phyloP scores from a whole-genome alignment of 352 stramenopile genomes.

The Plasmopara viticola region DNA sequence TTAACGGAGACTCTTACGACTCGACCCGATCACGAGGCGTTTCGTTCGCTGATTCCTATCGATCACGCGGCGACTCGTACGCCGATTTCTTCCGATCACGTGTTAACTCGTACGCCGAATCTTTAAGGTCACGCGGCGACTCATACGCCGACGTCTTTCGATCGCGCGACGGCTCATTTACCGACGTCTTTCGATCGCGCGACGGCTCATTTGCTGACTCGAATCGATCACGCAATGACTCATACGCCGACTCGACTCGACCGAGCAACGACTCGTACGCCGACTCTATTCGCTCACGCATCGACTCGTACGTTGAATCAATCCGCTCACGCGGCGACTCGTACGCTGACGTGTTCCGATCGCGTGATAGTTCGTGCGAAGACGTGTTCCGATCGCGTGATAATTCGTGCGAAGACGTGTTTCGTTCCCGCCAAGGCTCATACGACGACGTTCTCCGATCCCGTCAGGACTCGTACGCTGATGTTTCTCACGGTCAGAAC shows the following conservation, averaged over 20 bases:
- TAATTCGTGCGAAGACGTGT: slow-evolving; percentile 23
- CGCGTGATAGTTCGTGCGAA: too few relatives aligned
- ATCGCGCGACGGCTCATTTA: not conserved
- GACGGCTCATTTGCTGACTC: slow-evolving; percentile 14
- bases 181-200: not conserved
- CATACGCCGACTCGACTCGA: slow-evolving; percentile 21
- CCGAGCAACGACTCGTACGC: slow-evolving; percentile 24
- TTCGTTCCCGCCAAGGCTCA: slow-evolving; percentile 21
- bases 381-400: slow-evolving; percentile 17
- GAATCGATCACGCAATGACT: slow-evolving; percentile 22
- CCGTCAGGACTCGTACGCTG: slow-evolving; percentile 23
- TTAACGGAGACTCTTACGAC: too few relatives aligned
- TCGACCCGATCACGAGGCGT: too few relatives aligned
- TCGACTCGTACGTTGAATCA: too few relatives aligned
- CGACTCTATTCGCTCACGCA: too few relatives aligned
- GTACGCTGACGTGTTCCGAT: too few relatives aligned
- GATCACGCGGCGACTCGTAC: too few relatives aligned
- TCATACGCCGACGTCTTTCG: too few relatives aligned
- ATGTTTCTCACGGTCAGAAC: slow-evolving; percentile 25
- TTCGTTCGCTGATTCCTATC: not conserved
- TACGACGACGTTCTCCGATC: slow-evolving; percentile 20
- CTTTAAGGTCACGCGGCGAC: too few relatives aligned
- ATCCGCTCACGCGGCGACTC: too few relatives aligned
- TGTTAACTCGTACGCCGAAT: too few relatives aligned
- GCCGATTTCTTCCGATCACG: too few relatives aligned